Percentiles rank a stretch among this genome's conserved stretches.
These are phyloP conservation scores for Fusarium hainanense DNA, from an alignment of 2,329 filamentous ascomycete genomes.

Conservation along the genomic window DNA sequence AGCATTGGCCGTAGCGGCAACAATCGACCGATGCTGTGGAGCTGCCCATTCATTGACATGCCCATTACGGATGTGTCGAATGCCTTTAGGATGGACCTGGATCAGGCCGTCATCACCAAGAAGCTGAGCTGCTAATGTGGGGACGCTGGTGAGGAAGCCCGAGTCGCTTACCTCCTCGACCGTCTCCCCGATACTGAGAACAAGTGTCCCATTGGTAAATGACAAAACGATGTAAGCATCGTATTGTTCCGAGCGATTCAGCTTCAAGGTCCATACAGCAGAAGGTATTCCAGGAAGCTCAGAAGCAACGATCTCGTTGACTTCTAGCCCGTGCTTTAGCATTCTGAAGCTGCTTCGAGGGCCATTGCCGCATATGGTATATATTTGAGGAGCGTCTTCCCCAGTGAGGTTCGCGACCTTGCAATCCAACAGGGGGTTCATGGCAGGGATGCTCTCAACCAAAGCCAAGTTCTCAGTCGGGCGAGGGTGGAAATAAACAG, in stretches of 20 bases:
- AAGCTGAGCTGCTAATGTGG: constrained; percentile 92
- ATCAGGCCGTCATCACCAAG: constrained; percentile 93
- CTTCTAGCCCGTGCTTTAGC: constrained; percentile 90
- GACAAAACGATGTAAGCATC: constrained; percentile 97
- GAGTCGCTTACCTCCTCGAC: constrained; percentile 96
- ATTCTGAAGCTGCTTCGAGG: constrained; percentile 91
- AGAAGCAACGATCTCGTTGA: constrained; percentile 95
- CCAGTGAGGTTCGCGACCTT: constrained; percentile 90
- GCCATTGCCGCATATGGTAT: constrained; percentile 88
- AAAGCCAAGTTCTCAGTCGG: constrained; percentile 83
- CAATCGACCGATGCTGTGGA: constrained; percentile 93
- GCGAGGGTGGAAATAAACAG: constrained; percentile 87
- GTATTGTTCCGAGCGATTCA: constrained; percentile 82
- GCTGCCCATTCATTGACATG: constrained; percentile 92
- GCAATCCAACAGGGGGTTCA: constrained; percentile 92
- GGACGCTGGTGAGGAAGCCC: constrained; percentile 87
- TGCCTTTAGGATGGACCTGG: constrained; percentile 96
- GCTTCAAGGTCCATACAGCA: constrained; percentile 94
- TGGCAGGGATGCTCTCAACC: constrained; percentile 85
- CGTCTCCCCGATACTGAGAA: constrained; percentile 94
- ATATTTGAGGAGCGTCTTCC: constrained; percentile 97
- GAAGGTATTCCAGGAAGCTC: constrained; percentile 89
- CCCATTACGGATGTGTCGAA: constrained; percentile 84
- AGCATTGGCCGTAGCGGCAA: constrained; percentile 92
- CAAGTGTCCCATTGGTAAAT: constrained; percentile 88